Evolutionary conservation across 306 rosid species (phyloP).

Genomic region (Cucurbita argyrosperma): DNA sequence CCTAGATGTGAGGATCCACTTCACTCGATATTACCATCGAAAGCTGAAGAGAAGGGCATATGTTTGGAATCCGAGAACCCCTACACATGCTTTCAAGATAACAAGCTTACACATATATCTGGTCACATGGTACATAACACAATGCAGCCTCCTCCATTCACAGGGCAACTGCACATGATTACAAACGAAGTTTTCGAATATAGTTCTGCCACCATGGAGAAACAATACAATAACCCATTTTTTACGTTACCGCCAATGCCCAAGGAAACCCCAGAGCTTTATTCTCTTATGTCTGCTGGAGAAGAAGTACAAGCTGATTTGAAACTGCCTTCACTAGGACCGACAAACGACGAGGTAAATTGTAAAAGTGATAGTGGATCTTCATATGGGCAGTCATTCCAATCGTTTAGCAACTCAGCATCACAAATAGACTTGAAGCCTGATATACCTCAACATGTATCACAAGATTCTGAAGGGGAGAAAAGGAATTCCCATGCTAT

Average conservation of each 20-base stretch:
- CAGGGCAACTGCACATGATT: conserved; percentile 17
- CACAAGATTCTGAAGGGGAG: conserved; percentile 21
- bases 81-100: conserved; percentile 10
- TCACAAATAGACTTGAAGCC: conserved; percentile 24
- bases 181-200: conserved; percentile 22
- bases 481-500: conserved; percentile 16
- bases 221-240: conserved; percentile 38
- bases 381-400: conserved; percentile 15
- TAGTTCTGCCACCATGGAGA: conserved; percentile 24
- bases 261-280: conserved; percentile 18
- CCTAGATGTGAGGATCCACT: conserved; percentile 15
- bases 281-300: conserved; percentile 22
- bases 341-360: conserved; percentile 9
- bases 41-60: conserved; percentile 24
- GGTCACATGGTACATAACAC: conserved; percentile 22
- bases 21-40: conserved; percentile 17
- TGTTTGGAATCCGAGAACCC: conserved; percentile 21
- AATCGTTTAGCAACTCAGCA: conserved; percentile 19
- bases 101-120: conserved; percentile 16
- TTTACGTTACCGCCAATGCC: conserved; percentile 20
- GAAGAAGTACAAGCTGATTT: conserved; percentile 17
- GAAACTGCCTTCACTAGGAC: conserved; percentile 21
- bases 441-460: conserved; percentile 18
- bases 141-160: background rate
- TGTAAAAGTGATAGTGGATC: conserved; percentile 11